phyloP scores from a whole-genome alignment of 345 rosid genomes.

The Populus euphratica region DNA sequence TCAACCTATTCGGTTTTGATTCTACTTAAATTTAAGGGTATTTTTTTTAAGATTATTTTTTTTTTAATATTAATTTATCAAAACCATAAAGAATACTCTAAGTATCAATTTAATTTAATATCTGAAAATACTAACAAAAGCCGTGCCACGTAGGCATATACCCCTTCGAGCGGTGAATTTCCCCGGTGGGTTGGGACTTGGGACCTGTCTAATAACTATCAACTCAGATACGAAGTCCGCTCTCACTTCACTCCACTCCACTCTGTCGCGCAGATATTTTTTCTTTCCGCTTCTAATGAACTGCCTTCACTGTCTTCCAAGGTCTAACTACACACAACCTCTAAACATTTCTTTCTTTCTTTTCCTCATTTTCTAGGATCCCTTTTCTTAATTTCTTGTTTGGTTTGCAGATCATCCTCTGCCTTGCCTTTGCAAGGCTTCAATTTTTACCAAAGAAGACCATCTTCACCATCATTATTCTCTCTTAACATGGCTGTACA shows the following conservation, averaged over 20 bases:
- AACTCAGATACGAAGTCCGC: background rate
- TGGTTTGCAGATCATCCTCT: conserved; percentile 52
- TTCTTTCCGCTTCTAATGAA: conserved; percentile 34
- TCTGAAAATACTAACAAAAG: too few relatives aligned
- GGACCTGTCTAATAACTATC: background rate
- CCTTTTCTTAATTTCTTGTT: background rate
- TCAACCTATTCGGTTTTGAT: too few relatives aligned
- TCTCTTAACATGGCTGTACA: conserved; percentile 30
- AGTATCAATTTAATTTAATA: too few relatives aligned
- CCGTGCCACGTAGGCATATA: too few relatives aligned
- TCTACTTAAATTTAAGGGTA: too few relatives aligned
- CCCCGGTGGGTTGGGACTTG: too few relatives aligned
- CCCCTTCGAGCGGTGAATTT: too few relatives aligned
- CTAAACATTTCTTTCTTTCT: background rate
- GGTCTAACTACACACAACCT: conserved; percentile 29
- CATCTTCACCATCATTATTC: background rate
- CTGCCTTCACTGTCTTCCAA: conserved; percentile 57
- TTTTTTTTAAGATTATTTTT: too few relatives aligned
- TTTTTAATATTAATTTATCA: too few relatives aligned
- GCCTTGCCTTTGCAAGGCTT: conserved; percentile 44
- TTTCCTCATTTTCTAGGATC: background rate
- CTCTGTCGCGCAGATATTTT: background rate
- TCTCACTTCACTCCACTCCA: background rate
- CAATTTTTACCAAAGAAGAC: conserved; percentile 36
- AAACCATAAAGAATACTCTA: too few relatives aligned